A percentile compares a stretch with the other conserved stretches of the same genome.
Conservation (phyloP, 495 filamentous ascomycete genomes). For the Tetracladium setigerum region DNA sequence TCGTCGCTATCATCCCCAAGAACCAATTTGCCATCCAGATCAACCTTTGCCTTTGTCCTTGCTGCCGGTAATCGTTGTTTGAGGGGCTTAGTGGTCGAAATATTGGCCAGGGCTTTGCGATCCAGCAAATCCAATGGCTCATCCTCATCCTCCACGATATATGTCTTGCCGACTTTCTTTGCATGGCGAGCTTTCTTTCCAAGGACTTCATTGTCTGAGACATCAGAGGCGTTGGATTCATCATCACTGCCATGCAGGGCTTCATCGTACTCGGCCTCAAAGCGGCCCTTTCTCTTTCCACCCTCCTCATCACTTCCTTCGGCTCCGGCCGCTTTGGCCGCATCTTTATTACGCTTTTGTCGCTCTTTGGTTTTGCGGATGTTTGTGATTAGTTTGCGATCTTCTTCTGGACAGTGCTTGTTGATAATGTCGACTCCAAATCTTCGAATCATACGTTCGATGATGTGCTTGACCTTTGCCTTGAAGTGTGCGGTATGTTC, state of each 20-base stretch:
- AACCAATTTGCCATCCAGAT: conserved; percentile 84
- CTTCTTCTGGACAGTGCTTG: conserved; percentile 67
- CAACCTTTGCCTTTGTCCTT: conserved; percentile 60
- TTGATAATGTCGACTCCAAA: conserved; percentile 79
- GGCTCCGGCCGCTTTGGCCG: conserved; percentile 40
- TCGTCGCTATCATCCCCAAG: conserved; percentile 50
- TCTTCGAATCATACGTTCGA: conserved; percentile 84
- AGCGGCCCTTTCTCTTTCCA: conserved; percentile 47
- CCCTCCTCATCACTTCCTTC: conserved; percentile 35
- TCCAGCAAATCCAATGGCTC: conserved; percentile 92
- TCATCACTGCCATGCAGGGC: conserved; percentile 83
- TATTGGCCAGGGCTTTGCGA: conserved; percentile 79
- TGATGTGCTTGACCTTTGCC: conserved; percentile 93
- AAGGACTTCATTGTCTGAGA: conserved; percentile 50
- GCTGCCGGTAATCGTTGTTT: conserved; percentile 44
- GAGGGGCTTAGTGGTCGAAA: conserved; percentile 79
- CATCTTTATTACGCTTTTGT: conserved; percentile 76
- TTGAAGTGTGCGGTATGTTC: conserved; percentile 96
- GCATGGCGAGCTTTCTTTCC: conserved; percentile 39
- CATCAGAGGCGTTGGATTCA: conserved; percentile 55
- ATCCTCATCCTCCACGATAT: conserved; percentile 87
- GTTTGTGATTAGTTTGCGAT: conserved; percentile 83
- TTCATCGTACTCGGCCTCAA: conserved; percentile 91
- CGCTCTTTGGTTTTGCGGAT: conserved; percentile 90
- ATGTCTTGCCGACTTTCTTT: conserved; percentile 56